A percentile compares a stretch with the other conserved stretches of the same genome.
Conservation (phyloP, 164 flowering plant species). For the Sextonia rubra region DNA sequence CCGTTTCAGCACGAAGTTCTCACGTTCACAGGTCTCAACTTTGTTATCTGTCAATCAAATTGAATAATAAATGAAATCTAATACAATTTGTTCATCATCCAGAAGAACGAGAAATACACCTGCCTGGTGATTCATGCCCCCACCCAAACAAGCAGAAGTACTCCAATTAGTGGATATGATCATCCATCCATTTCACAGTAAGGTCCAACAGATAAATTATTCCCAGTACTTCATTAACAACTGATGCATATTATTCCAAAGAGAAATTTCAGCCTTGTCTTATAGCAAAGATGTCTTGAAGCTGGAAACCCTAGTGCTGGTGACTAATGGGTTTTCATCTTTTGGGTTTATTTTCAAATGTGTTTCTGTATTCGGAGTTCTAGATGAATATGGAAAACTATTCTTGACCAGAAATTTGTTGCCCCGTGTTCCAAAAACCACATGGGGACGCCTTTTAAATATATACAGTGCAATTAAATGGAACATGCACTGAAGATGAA, state of each 20-base stretch:
- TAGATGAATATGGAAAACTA: not conserved
- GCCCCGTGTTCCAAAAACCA: not conserved
- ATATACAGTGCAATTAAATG: not conserved
- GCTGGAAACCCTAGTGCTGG: not conserved
- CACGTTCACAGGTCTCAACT: slow-evolving; percentile 59
- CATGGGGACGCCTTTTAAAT: not conserved
- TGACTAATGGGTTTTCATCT: not conserved
- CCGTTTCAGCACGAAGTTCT: slow-evolving; percentile 53
- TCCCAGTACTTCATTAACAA: not conserved
- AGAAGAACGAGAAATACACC: not conserved
- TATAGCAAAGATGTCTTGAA: too few species aligned
- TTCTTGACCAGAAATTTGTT: not conserved
- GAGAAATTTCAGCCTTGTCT: too few species aligned
- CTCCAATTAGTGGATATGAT: too few species aligned
- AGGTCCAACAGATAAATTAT: not conserved
- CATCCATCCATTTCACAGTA: not conserved
- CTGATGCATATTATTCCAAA: not conserved
- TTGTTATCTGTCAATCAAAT: slow-evolving; percentile 37
- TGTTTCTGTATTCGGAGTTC: not conserved
- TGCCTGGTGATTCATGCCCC: too few species aligned
- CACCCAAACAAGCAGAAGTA: too few species aligned
- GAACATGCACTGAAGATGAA: not conserved
- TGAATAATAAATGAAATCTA: not conserved
- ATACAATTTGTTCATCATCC: not conserved
- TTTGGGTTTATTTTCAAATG: not conserved